phyloP scores from a whole-genome alignment of 768 basidiomycete species.

The Artomyces pyxidatus region DNA sequence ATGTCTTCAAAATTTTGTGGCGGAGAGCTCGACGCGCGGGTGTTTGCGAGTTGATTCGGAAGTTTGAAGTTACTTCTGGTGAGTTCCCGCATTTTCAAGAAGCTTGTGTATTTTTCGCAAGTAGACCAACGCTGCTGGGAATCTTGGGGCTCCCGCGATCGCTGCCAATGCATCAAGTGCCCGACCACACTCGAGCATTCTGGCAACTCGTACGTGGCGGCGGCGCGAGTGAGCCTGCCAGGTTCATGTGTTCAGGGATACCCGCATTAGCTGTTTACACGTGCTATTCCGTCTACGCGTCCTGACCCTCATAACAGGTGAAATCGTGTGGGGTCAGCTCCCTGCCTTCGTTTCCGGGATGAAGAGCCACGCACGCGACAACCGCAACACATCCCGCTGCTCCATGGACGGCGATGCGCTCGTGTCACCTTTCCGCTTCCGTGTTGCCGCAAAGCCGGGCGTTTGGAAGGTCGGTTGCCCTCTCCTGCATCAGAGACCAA shows the following conservation, averaged over 20 bases:
- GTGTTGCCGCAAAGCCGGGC: constrained; percentile 12
- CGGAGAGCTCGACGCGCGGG: constrained; percentile 1
- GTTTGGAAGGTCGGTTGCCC: constrained; percentile 9
- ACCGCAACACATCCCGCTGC: background rate
- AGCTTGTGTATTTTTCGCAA: no score
- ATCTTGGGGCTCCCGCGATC: no score
- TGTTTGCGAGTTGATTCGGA: background rate
- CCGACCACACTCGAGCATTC: no score
- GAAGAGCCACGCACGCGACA: constrained; percentile 9
- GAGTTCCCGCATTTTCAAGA: no score
- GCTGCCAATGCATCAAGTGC: no score
- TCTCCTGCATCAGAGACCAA: no score
- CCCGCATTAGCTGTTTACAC: no score
- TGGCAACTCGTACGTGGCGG: no score
- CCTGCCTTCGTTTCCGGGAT: constrained; percentile 10
- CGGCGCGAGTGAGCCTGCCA: no score
- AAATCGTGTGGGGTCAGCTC: constrained; percentile 14
- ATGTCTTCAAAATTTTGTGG: constrained; percentile 10
- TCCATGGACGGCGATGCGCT: background rate
- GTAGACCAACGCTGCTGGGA: no score
- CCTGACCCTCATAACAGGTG: constrained; percentile 2
- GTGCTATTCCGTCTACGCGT: background rate
- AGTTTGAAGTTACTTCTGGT: constrained; percentile 12
- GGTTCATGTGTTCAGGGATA: no score
- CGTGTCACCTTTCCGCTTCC: constrained; percentile 14